These are phyloP conservation scores for Xylaria longipes DNA, from an alignment of 495 filamentous ascomycete genomes.

Conservation along the genomic window DNA sequence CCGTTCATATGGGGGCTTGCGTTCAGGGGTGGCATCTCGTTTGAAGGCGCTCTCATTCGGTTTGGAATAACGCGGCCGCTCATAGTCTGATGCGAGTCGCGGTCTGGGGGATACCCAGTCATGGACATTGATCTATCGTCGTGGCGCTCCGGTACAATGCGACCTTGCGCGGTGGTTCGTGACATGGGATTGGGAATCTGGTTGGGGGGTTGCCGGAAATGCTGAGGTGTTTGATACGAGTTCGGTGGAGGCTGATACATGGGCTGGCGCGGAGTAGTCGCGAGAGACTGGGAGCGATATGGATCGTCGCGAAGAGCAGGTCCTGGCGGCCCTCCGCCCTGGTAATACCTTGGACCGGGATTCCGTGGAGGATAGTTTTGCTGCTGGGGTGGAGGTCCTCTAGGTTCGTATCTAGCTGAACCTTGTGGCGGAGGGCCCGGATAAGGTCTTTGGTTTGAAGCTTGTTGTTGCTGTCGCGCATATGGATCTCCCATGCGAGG, in stretches of 20 bases:
- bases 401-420: constrained; percentile 45
- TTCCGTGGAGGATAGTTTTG: constrained; percentile 61
- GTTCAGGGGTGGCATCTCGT: constrained; percentile 35
- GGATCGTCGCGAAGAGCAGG: constrained; percentile 84
- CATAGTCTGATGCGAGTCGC: constrained; percentile 84
- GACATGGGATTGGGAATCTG: constrained; percentile 55
- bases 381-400: constrained; percentile 56
- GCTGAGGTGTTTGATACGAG: constrained; percentile 71
- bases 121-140: constrained; percentile 96
- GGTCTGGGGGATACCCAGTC: constrained; percentile 78
- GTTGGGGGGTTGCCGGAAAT: constrained; percentile 79
- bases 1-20: constrained; percentile 28
- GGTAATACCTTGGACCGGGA: constrained; percentile 61
- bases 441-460: constrained; percentile 54
- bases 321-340: constrained; percentile 55
- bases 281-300: constrained; percentile 92
- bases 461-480: constrained; percentile 32
- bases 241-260: constrained; percentile 69
- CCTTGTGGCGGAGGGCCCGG: constrained; percentile 56
- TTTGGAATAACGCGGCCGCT: constrained; percentile 87
- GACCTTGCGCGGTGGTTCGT: constrained; percentile 87
- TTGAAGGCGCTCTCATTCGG: constrained; percentile 51
- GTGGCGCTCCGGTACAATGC: constrained; percentile 87
- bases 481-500: constrained; percentile 34
- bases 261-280: constrained; percentile 68